Base-by-base conservation (phyloP, 306 rosid genomes). In the Malus asiatica region DNA sequence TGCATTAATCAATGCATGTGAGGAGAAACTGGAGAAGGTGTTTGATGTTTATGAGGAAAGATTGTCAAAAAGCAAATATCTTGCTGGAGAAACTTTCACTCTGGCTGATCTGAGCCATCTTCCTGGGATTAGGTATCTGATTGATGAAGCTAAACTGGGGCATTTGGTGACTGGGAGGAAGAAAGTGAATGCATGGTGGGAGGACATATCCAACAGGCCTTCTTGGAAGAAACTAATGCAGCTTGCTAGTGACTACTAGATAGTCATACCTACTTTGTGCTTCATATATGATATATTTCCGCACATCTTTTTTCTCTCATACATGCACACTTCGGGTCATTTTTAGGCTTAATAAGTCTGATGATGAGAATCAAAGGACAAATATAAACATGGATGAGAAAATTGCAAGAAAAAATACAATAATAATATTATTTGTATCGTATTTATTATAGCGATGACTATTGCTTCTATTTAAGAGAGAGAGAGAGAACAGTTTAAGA, bases 101-200 rank as follows among this genome's bases (percentile, higher is more conserved):
- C 68, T 92, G 81, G 96, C 97, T 29, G 92, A 92, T 82, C 82
- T 90, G 4, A 88, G 78, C 48, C 93, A 88, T 70, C 91, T 92
- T 68, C 96, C 93, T 0, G 93, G 85, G 32, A 72, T 92, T 5
- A 77, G 78, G 46, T 88, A 81, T 58, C 61, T 92, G 4, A 71
- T 83, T 0, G 80, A 88, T 29, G 88, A 70, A 3, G 85, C 83
- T 18, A 86, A 86, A 12, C 8, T 90, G 88, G 90, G 84, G 4
- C 87, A 88, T 53, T 81, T 88, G 72, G 22, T 92, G 16, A 76
- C 75, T 8, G 45, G 87, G 69, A 90, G 91, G 79, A 80, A 78
- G 83, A 71, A 79, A 1, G 92, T 90, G n/a, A 83, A 60, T 20
- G 88, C 86, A 22, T 90, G 97, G 97, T 90, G 96, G 97, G 62